Conservation (phyloP, 202 grass and related monocot genomes). For the Zizania palustris region DNA sequence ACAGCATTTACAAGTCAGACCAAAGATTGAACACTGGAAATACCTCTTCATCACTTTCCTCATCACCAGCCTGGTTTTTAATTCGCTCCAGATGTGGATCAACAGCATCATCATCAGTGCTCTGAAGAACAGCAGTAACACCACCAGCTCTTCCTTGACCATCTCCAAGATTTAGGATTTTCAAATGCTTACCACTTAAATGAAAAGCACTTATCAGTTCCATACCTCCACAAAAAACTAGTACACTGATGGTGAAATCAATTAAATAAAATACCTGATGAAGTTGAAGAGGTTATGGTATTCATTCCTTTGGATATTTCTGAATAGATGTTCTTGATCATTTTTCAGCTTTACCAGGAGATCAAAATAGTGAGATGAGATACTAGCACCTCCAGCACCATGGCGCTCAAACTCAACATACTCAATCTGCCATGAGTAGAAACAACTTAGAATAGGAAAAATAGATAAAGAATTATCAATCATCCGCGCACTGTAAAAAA, state of each 20-base stretch:
- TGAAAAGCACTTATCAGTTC: constrained; percentile 16
- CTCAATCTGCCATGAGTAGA: constrained; percentile 59
- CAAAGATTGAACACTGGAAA: not conserved
- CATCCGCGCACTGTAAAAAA: not conserved
- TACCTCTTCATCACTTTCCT: constrained; percentile 94
- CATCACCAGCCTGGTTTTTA: constrained; percentile 58
- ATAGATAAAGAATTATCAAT: constrained; percentile 4
- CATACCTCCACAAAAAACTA: not conserved
- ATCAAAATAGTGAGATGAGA: constrained; percentile 87
- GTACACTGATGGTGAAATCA: constrained; percentile 12
- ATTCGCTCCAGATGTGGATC: constrained; percentile 71
- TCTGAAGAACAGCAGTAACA: constrained; percentile 57
- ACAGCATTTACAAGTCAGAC: not conserved
- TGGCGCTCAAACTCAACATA: constrained; percentile 83
- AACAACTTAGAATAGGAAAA: constrained; percentile 26
- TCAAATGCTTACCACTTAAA: constrained; percentile 67
- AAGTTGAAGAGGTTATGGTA: constrained; percentile 78
- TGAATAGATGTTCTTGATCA: constrained; percentile 78
- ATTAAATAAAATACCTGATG: constrained; percentile 49
- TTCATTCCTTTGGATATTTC: constrained; percentile 86
- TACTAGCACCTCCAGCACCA: constrained; percentile 72
- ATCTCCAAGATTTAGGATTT: constrained; percentile 78
- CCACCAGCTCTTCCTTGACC: constrained; percentile 49
- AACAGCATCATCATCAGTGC: constrained; percentile 55
- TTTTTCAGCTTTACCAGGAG: constrained; percentile 77